A percentile compares a stretch with the other conserved stretches of the same genome.
phyloP scores from a whole-genome alignment of 2,329 filamentous ascomycete genomes.

The Sporothrix brunneoviolacea region DNA sequence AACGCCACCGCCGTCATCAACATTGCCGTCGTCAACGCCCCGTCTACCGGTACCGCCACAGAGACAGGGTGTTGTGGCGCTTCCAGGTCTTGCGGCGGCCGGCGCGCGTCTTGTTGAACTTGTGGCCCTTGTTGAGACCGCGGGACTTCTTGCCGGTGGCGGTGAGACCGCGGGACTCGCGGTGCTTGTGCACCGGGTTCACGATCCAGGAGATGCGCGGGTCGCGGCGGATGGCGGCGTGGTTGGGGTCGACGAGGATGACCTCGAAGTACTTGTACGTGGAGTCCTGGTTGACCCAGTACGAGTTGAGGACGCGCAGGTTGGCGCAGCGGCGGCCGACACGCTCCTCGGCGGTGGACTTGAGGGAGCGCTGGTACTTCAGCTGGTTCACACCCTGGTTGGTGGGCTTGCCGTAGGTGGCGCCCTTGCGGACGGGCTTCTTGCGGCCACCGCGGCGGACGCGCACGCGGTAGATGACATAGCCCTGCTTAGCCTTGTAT shows the following conservation, averaged over 20 bases:
- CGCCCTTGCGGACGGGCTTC: conserved; percentile 92
- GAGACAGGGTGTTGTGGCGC: conserved; percentile 97
- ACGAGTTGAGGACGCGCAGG: conserved; percentile 98
- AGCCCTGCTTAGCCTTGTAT: conserved; percentile 99
- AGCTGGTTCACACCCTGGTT: conserved; percentile 99
- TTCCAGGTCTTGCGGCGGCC: conserved; percentile 99
- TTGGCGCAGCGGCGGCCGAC: conserved; percentile 98
- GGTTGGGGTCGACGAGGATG: conserved; percentile 98
- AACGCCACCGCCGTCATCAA: conserved; percentile 8
- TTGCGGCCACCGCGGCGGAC: conserved; percentile 99
- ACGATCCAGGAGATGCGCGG: conserved; percentile 99
- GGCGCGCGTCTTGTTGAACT: conserved; percentile 96
- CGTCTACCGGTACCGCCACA: conserved; percentile 91
- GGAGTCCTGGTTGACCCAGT: conserved; percentile 99
- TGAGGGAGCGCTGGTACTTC: conserved; percentile 99
- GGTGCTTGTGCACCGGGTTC: conserved; percentile 99
- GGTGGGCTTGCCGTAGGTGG: conserved; percentile 99
- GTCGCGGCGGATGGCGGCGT: conserved; percentile 99
- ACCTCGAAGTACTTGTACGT: conserved; percentile 99
- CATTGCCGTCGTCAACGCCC: background rate
- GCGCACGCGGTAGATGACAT: conserved; percentile 99
- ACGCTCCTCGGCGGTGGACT: conserved; percentile 98
- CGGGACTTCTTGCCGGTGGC: conserved; percentile 99
- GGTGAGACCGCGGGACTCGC: conserved; percentile 94
- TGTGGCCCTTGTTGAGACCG: conserved; percentile 98